Evolutionary conservation across 176 grass and related monocot species (phyloP), one percentile per base, ranked within the genome.

Genomic region (Bromus sterilis): DNA sequence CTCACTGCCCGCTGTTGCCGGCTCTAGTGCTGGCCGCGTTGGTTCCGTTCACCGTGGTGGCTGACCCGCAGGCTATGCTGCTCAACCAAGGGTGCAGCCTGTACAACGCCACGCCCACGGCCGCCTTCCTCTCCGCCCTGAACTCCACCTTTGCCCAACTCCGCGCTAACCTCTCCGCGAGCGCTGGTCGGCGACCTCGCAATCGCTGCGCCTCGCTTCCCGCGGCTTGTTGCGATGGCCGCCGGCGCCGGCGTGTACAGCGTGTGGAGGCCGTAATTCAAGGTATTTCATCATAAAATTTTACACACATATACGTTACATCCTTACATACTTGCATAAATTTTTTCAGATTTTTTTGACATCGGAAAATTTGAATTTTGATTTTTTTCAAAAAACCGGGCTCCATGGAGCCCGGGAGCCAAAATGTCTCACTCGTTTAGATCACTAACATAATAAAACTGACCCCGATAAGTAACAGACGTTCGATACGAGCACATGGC

Each of bases 31-130:
- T 79, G 42, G 56, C 7, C 55, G 61, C 66, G 24, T 56, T 72
- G 82, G 61, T 31, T 55, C 82, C 71, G 24, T 1, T 48, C 74
- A 36, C 81, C 56, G n/a, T n/a, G n/a, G 41, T 39, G 25, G 84
- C 31, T 60, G 83, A 94, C 44, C 80, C 92, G 44, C 81, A 89
- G 85, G 62, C 68, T 51, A 83, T 63, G 49, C 33, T 85, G 71
- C 87, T 94, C 65, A 65, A 80, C 59, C 30, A 18, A 18, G 92
- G 84, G 18, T 94, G 89, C 60, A 94, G 92, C 77, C 74, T 77
- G 66, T 85, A 89, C 80, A 94, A 94, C 49, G 86, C 80, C 36
- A 83, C 81, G 26, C 56, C 87, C 24, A 9, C 71, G 18, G 13
- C 33, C n/a, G 56, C 80, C 78, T 94, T 94, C 81, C 7, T 84